Evolutionary conservation across 2,329 filamentous ascomycete species (phyloP).

Genomic region (Thelonectria discophora): DNA sequence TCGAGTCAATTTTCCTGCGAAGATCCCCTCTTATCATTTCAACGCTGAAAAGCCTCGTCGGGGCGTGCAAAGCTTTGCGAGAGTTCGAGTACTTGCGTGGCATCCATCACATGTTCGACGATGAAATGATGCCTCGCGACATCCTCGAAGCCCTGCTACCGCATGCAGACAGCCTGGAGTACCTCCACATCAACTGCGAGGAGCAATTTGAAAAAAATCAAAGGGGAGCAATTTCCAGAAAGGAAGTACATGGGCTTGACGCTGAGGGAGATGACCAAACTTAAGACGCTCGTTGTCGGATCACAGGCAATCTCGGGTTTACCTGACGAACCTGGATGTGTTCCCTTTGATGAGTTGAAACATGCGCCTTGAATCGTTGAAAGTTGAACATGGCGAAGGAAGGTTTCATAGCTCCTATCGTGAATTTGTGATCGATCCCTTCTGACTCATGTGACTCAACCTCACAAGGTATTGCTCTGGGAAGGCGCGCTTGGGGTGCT

Average conservation of each 20-base stretch:
- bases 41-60: not conserved
- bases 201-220: constrained; percentile 13
- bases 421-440: too few species aligned
- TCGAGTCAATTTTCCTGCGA: constrained; percentile 13
- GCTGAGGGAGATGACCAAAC: constrained; percentile 6
- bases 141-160: constrained; percentile 17
- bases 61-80: constrained; percentile 14
- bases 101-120: constrained; percentile 1
- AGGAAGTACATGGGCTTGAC: constrained; percentile 7
- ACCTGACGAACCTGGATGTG: not conserved
- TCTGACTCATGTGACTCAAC: too few species aligned
- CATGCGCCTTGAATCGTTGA: constrained; percentile 7
- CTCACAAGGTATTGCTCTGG: too few species aligned
- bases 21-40: not conserved
- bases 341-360: not conserved
- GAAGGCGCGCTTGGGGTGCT: too few species aligned
- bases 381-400: too few species aligned
- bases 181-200: constrained; percentile 20
- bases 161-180: constrained; percentile 15
- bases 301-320: constrained; percentile 12
- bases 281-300: not conserved
- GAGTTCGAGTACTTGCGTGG: constrained; percentile 7
- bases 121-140: constrained; percentile 15
- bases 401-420: too few species aligned
- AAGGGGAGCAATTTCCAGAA: not conserved